Evolutionary conservation across 495 filamentous ascomycete species (phyloP).

Genomic region (Aspergillus conjunctus): DNA sequence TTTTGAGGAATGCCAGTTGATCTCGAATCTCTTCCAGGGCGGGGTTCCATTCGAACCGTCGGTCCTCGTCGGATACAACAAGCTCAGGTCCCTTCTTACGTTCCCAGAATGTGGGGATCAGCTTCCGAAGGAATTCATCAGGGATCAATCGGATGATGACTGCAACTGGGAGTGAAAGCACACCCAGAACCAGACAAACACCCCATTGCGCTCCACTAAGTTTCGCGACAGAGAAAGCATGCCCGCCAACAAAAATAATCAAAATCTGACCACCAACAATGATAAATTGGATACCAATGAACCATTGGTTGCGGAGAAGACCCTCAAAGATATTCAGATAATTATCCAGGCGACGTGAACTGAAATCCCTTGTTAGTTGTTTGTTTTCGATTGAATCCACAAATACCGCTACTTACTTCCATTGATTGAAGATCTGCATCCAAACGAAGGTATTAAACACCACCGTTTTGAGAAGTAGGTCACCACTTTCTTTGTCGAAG

Average conservation of each 20-base stretch:
- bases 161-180: conserved; percentile 70
- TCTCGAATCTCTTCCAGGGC: conserved; percentile 71
- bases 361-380: conserved; percentile 21
- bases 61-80: conserved; percentile 73
- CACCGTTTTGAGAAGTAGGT: conserved; percentile 58
- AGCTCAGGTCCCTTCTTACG: conserved; percentile 53
- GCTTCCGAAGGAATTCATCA: conserved; percentile 60
- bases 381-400: background rate
- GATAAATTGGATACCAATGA: conserved; percentile 76
- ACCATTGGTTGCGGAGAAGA: conserved; percentile 76
- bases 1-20: conserved; percentile 75
- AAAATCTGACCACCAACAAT: conserved; percentile 81
- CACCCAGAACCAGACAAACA: conserved; percentile 70
- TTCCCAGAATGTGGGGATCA: conserved; percentile 56
- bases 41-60: conserved; percentile 64
- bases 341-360: conserved; percentile 83
- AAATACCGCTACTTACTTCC: conserved; percentile 48
- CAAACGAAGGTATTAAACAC: conserved; percentile 93
- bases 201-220: conserved; percentile 73
- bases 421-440: conserved; percentile 94
- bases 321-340: conserved; percentile 89
- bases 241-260: conserved; percentile 76
- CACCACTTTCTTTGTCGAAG: conserved; percentile 40
- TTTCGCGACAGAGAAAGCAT: conserved; percentile 64
- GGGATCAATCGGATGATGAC: conserved; percentile 74